phyloP scores from a whole-genome alignment of 148 eudicot species.

The Amaranthus cruentus region DNA sequence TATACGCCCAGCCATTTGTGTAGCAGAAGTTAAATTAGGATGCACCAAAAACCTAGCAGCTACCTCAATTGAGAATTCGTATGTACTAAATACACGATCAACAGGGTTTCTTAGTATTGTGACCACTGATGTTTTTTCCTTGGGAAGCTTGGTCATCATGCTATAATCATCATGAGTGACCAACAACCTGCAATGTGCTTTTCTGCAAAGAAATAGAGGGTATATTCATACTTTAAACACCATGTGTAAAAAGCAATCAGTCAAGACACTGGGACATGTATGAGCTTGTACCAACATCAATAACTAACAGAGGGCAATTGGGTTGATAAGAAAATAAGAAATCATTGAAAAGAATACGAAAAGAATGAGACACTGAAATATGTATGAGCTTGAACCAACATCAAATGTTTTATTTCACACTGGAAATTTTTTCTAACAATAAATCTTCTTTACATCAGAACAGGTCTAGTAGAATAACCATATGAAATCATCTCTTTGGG shows the following conservation, averaged over 20 bases:
- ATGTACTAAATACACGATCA: conserved; percentile 91
- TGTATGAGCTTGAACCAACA: not conserved
- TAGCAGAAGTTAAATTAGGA: conserved; percentile 77
- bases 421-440: too few species aligned
- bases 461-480: not conserved
- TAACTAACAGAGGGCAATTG: not conserved
- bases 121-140: conserved; percentile 79
- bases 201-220: conserved; percentile 44
- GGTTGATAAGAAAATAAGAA: not conserved
- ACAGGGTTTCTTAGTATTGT: conserved; percentile 87
- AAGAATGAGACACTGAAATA: not conserved
- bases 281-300: not conserved
- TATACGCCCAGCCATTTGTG: conserved; percentile 43
- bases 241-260: not conserved
- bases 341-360: not conserved
- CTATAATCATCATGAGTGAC: conserved; percentile 94
- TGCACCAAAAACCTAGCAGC: conserved; percentile 91
- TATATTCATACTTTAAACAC: not conserved
- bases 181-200: conserved; percentile 71
- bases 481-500: not conserved
- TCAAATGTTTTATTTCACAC: too few species aligned
- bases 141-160: conserved; percentile 78
- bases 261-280: not conserved
- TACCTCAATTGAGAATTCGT: conserved; percentile 88
- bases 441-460: not conserved